Base-by-base conservation (phyloP, 2,329 filamentous ascomycete genomes). In the Ascochyta rabiei region DNA sequence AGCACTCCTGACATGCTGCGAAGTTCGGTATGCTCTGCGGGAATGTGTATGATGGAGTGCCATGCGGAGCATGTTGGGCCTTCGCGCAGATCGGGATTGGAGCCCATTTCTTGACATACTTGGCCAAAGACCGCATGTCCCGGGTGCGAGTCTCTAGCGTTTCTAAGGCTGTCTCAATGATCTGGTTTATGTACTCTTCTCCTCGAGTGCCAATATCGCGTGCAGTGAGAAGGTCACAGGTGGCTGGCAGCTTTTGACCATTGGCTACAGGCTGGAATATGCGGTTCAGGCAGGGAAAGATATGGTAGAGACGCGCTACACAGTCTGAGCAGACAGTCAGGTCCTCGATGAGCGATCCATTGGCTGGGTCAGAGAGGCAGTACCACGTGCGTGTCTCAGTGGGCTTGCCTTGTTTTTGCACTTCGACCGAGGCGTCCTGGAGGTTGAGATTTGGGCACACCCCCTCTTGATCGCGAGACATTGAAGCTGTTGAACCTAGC, bases 241-340 rank as follows among this genome's bases (percentile, higher is more conserved):
- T 66, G 8, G 53, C 63, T n/a, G 47, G 50, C 8, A 63, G n/a
- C 38, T 48, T 51, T 24, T 56, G 53, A 0, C 62, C 62, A 16
- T 51, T 30, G 3, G 46, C 53, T 13, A 56, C 45, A 6, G 54
- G 45, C 8, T n/a, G 18, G 48, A 66, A 66, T n/a, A 63, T 53
- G 19, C 47, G 50, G 2, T 41, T 49, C 9, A 66, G 48, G 15
- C 35, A 43, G 4, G 62, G 62, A n/a, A 57, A 57, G 10, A 66
- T 56, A 16, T 43, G 48, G 10, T 59, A 43, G 23, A 65, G 30
- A 21, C 58, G 56, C 12, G 35, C 38, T 10, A 65, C 48, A 41
- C 61, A 66, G 37, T 55, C 40, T 10, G 63, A 63, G 45, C 63
- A 66, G n/a, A 61, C 51, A 2, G 61, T 67, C 15, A 65, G 24